Percentiles rank a stretch among this genome's conserved stretches.
These are phyloP conservation scores for Phytophthora sp. DNA, from an alignment of 352 stramenopile species.

Conservation along the genomic window DNA sequence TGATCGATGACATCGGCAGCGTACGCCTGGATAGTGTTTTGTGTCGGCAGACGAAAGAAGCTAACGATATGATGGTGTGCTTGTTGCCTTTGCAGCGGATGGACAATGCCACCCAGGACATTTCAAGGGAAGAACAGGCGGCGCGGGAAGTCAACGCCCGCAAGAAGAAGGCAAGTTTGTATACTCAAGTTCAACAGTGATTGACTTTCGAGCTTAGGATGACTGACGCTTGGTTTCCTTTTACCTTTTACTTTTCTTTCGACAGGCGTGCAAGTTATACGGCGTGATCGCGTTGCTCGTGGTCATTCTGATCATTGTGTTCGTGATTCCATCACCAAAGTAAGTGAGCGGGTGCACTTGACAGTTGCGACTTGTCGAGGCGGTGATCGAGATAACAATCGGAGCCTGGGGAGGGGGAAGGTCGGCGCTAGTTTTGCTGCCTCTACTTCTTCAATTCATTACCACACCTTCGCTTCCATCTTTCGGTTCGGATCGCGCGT, in stretches of 20 bases:
- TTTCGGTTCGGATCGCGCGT: background rate
- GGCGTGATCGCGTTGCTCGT: constrained; percentile 68
- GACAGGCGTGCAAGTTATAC: constrained; percentile 75
- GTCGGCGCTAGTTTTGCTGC: constrained; percentile 30
- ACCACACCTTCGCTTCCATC: constrained; percentile 3
- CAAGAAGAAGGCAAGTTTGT: constrained; percentile 66
- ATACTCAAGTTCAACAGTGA: background rate
- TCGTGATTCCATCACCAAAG: constrained; percentile 49
- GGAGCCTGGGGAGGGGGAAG: no score
- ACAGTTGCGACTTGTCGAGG: constrained; percentile 5
- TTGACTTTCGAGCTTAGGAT: background rate
- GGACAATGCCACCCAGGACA: constrained; percentile 65
- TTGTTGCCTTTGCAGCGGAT: constrained; percentile 52
- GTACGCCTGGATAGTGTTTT: constrained; percentile 36
- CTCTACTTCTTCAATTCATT: constrained; percentile 10
- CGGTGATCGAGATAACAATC: background rate
- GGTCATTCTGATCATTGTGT: constrained; percentile 66
- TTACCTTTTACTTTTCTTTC: constrained; percentile 15
- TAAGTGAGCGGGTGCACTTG: constrained; percentile 13
- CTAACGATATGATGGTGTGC: constrained; percentile 17
- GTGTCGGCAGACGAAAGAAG: constrained; percentile 9
- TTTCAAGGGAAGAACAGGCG: constrained; percentile 63
- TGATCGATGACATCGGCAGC: constrained; percentile 80
- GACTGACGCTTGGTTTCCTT: background rate
- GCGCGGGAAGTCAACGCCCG: constrained; percentile 70